Conservation (phyloP, 106 monocot genomes). For the Amphibolis antarctica region DNA sequence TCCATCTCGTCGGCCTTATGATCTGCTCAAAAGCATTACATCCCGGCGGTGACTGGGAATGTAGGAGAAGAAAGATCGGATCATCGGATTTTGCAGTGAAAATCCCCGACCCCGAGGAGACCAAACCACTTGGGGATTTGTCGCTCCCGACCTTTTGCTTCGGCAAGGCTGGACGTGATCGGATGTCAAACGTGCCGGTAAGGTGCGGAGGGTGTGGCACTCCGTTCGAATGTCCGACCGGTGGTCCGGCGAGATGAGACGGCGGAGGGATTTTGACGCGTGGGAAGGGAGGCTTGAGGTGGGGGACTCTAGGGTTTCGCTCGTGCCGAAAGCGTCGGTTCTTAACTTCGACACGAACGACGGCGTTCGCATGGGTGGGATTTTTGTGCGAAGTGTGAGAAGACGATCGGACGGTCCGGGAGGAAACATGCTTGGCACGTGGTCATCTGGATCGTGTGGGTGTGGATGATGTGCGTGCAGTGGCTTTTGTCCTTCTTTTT, state of each 20-base stretch:
- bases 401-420: neutral
- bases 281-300: constrained; percentile 7
- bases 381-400: neutral
- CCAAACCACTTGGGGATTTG: too few relatives aligned
- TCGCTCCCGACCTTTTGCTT: too few relatives aligned
- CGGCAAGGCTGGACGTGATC: too few relatives aligned
- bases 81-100: neutral
- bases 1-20: constrained; percentile 27
- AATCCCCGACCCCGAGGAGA: neutral
- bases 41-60: neutral
- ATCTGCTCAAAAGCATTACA: neutral
- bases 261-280: constrained; percentile 12
- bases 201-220: neutral
- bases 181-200: neutral
- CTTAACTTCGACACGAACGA: constrained; percentile 2
- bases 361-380: constrained; percentile 1
- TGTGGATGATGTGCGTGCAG: too few relatives aligned
- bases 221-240: neutral
- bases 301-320: constrained; percentile 49
- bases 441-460: too few relatives aligned
- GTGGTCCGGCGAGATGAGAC: neutral
- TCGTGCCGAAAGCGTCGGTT: constrained; percentile 23
- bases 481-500: too few relatives aligned
- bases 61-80: neutral
- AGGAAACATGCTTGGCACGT: neutral